These are phyloP conservation scores for Clitoria ternatea DNA, from an alignment of 306 rosid genomes.

Conservation along the genomic window DNA sequence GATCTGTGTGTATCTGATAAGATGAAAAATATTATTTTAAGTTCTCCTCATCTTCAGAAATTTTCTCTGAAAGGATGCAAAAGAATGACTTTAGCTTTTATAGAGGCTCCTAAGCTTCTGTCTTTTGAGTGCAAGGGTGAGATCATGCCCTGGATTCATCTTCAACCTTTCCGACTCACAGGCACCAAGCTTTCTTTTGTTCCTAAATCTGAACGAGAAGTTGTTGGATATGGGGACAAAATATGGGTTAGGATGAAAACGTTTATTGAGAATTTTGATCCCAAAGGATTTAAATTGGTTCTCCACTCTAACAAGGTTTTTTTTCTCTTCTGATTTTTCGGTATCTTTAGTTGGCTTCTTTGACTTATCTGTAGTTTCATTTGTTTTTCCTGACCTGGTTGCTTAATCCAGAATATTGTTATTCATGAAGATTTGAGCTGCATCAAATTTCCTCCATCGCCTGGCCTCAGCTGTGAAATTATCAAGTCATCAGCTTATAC, in stretches of 20 bases:
- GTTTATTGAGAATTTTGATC: conserved; percentile 21
- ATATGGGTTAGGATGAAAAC: not conserved
- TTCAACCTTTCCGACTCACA: conserved; percentile 14
- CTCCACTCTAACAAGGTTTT: conserved; percentile 40
- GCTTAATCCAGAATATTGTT: conserved; percentile 34
- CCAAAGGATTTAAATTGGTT: conserved; percentile 34
- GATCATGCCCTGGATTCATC: conserved; percentile 21
- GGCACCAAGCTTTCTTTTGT: conserved; percentile 33
- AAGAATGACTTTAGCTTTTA: not conserved
- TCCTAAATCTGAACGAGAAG: not conserved
- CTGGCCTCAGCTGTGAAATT: conserved; percentile 22
- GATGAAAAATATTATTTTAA: conserved; percentile 18
- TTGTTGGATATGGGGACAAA: not conserved
- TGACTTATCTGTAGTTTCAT: not conserved
- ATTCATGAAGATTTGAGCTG: conserved; percentile 32
- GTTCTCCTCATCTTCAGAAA: conserved; percentile 24
- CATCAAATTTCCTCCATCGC: conserved; percentile 17
- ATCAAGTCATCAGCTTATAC: conserved; percentile 23
- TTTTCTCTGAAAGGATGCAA: conserved; percentile 37
- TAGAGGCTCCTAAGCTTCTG: conserved; percentile 33
- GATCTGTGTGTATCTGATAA: conserved; percentile 19
- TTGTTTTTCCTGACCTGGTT: conserved; percentile 3
- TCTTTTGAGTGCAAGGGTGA: conserved; percentile 41
- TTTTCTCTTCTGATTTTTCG: not conserved
- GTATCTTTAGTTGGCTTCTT: not conserved